Base-by-base conservation (phyloP, 805 yeast genomes). In the Ogataea paraovalis region DNA sequence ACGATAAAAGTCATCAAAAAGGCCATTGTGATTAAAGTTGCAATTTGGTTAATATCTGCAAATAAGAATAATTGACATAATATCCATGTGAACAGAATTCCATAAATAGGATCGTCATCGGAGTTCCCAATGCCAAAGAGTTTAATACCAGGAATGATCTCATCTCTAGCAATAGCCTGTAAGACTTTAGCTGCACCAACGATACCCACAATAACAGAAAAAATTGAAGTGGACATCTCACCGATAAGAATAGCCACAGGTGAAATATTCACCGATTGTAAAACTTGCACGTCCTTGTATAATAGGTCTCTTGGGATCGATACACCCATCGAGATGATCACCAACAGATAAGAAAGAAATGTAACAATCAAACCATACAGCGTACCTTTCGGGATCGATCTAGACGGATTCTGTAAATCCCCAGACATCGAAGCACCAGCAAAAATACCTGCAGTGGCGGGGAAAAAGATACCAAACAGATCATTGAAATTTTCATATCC, bases 391-490 rank as follows among this genome's bases (percentile, higher is more conserved):
- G 99, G 99, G 41, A 94, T 94, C 1, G 96, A 80, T 58, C 78
- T 80, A 0, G 97, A 88, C 0, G 99, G 99, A 46, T 78, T 82
- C 47, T 78, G 71, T 52, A 94, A 73, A 57, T 90, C 97, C 18
- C 99, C 98, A 37, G 97, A 89, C 99, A 94, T 94, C 21, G 96
- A 87, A 2, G 99, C 97, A 16, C 99, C 99, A 2, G 99, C 98
- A 66, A 94, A 85, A 23, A 94, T 91, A 48, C 99, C 99, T 6
- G 98, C 97, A 0, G 99, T 92, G 1, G 99, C 97, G 10, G 99
- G 97, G 71, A 94, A 94, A 64, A 94, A 89, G 40, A 94, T 87
- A 3, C 98, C 98, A 76, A 94, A 94, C 53, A 95, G 68, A 62
- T 87, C 85, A 46, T 83, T 80, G 60, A 92, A 89, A 1, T 83